A percentile compares a stretch with the other conserved stretches of the same genome.
Evolutionary conservation across 306 rosid genomes (phyloP).

Genomic region (Casuarina cunninghamiana): DNA sequence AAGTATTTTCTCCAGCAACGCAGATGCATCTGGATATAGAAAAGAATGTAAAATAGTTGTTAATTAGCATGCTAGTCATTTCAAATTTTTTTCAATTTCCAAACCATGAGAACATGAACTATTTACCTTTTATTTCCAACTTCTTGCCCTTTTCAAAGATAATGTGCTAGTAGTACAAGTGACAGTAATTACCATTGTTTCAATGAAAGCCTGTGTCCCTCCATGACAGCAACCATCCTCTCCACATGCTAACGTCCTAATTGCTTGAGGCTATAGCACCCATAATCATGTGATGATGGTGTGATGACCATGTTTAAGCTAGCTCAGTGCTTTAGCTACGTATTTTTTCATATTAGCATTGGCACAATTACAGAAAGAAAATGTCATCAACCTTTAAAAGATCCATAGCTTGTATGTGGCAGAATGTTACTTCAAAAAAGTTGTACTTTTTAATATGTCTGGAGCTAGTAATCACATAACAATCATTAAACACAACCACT

Average conservation of each 20-base stretch:
- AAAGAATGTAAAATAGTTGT: background rate
- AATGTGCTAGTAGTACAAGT: background rate
- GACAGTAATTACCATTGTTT: background rate
- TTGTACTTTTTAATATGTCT: background rate
- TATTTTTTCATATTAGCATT: background rate
- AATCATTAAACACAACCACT: background rate
- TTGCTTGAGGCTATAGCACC: background rate
- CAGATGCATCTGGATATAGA: constrained; percentile 13
- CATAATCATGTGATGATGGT: background rate
- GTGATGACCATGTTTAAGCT: background rate
- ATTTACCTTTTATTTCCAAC: constrained; percentile 1
- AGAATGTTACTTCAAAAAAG: background rate
- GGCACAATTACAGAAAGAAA: background rate
- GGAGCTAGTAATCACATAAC: background rate
- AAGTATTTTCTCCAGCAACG: background rate
- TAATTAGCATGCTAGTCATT: background rate
- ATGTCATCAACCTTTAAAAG: background rate
- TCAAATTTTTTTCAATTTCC: background rate
- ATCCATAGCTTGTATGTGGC: background rate
- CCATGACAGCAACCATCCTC: background rate
- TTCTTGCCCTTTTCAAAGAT: background rate
- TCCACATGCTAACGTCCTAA: background rate
- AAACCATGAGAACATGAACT: background rate
- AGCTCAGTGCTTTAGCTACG: background rate
- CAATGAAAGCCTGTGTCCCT: background rate